These are phyloP conservation scores for Triticum timopheevii DNA, from an alignment of 176 grass and related monocot genomes.

Conservation along the genomic window DNA sequence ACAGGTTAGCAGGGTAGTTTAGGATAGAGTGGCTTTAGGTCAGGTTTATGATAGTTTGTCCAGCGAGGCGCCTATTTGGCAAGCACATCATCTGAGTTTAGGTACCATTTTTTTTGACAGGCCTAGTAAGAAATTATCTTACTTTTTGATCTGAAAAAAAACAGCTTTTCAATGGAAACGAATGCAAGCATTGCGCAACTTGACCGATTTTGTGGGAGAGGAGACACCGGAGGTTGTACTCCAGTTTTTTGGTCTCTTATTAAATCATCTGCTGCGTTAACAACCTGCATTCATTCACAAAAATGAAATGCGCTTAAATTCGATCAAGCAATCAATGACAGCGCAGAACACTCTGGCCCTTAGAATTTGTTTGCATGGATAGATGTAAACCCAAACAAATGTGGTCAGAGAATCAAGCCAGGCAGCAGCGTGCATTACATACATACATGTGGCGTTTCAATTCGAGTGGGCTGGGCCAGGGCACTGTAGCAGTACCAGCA, in stretches of 20 bases:
- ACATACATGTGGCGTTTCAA: not conserved
- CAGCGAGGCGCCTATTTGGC: not conserved
- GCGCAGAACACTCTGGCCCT: not conserved
- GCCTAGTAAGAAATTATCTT: not conserved
- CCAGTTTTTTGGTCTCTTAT: not conserved
- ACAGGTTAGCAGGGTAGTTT: not conserved
- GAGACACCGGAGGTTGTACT: too few relatives aligned
- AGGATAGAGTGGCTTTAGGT: conserved; percentile 11
- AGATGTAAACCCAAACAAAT: not conserved
- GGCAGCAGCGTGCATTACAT: too few relatives aligned
- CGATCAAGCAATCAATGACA: not conserved
- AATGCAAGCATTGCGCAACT: not conserved
- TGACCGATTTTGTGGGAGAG: not conserved
- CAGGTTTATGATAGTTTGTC: conserved; percentile 13
- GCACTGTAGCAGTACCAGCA: not conserved
- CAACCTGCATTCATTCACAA: not conserved
- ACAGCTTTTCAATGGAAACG: not conserved
- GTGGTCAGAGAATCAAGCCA: not conserved
- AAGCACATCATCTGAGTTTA: conserved; percentile 18
- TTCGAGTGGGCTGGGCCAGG: not conserved
- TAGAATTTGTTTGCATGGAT: not conserved
- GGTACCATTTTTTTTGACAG: not conserved
- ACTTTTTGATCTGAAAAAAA: not conserved
- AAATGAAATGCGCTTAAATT: not conserved
- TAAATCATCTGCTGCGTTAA: not conserved